A percentile compares a stretch with the other conserved stretches of the same genome.
phyloP scores from a whole-genome alignment of 2,329 filamentous ascomycete species.

The Stachybotrys chlorohalonatus region DNA sequence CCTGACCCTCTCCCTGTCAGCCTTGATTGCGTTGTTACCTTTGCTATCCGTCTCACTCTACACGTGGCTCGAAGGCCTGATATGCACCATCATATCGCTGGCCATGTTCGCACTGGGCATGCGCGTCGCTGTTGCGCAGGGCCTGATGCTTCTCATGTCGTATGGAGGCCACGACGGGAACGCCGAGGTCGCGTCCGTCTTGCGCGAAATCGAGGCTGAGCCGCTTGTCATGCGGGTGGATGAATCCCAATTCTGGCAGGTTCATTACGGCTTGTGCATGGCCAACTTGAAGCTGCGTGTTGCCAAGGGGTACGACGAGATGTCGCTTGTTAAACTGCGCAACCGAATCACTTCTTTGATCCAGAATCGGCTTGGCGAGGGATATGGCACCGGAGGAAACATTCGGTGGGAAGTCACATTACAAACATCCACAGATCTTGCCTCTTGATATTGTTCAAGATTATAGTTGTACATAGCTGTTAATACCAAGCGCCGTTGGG shows the following conservation, averaged over 20 bases:
- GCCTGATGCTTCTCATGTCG: constrained; percentile 93
- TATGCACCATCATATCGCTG: constrained; percentile 73
- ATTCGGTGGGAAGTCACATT: constrained; percentile 90
- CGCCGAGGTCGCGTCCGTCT: constrained; percentile 57
- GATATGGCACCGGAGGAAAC: constrained; percentile 70
- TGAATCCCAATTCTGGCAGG: constrained; percentile 96
- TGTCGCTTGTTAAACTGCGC: constrained; percentile 62
- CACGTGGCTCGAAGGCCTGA: constrained; percentile 70
- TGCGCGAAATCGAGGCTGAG: constrained; percentile 77
- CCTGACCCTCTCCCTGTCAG: constrained; percentile 79
- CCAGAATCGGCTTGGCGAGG: constrained; percentile 77
- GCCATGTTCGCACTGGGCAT: constrained; percentile 84
- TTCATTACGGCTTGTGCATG: constrained; percentile 94
- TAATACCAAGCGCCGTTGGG: background rate
- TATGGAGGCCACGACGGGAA: constrained; percentile 41
- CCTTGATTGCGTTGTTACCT: constrained; percentile 70
- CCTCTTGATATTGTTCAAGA: constrained; percentile 6
- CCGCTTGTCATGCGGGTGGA: constrained; percentile 68
- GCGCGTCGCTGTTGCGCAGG: constrained; percentile 75
- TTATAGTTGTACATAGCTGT: background rate
- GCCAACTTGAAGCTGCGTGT: constrained; percentile 82
- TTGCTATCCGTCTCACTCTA: constrained; percentile 75
- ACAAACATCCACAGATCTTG: constrained; percentile 50
- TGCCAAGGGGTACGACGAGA: constrained; percentile 54
- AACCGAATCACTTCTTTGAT: constrained; percentile 70